Percentiles rank a stretch among this genome's conserved stretches.
Conservation (phyloP, 2,329 filamentous ascomycete genomes). For the Boeremia exigua region DNA sequence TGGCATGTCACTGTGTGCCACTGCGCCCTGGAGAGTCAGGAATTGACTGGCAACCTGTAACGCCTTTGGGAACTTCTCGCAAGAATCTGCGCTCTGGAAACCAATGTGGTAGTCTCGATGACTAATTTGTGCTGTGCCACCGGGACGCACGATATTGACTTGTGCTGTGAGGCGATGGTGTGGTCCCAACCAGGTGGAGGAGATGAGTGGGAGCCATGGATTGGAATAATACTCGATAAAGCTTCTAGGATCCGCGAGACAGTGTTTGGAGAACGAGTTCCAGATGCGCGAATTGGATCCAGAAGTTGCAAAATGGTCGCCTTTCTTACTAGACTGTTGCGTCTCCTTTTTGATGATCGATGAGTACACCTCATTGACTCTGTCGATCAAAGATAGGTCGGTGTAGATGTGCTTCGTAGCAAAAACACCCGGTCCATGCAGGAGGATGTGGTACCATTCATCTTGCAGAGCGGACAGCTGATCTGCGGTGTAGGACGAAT, state of each 20-base stretch:
- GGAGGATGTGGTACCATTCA: conserved; percentile 66
- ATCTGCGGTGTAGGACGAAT: conserved; percentile 41
- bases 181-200: conserved; percentile 64
- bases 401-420: conserved; percentile 61
- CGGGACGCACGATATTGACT: conserved; percentile 67
- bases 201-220: conserved; percentile 61
- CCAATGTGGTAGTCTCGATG: conserved; percentile 71
- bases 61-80: conserved; percentile 56
- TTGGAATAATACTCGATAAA: conserved; percentile 67
- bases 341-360: conserved; percentile 56
- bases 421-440: conserved; percentile 64
- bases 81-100: conserved; percentile 60
- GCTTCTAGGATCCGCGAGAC: conserved; percentile 56
- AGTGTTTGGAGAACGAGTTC: conserved; percentile 71
- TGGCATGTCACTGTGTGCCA: conserved; percentile 68
- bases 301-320: conserved; percentile 66
- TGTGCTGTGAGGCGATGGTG: conserved; percentile 67
- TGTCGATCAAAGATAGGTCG: conserved; percentile 41
- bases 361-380: conserved; percentile 30
- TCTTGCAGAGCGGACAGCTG: conserved; percentile 58
- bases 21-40: conserved; percentile 67
- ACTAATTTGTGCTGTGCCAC: conserved; percentile 62
- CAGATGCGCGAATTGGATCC: conserved; percentile 67
- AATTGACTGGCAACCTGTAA: conserved; percentile 63
- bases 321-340: conserved; percentile 53